These are phyloP conservation scores for Austropuccinia psidii DNA, from an alignment of 1,284 basidiomycete genomes.

Conservation along the genomic window DNA sequence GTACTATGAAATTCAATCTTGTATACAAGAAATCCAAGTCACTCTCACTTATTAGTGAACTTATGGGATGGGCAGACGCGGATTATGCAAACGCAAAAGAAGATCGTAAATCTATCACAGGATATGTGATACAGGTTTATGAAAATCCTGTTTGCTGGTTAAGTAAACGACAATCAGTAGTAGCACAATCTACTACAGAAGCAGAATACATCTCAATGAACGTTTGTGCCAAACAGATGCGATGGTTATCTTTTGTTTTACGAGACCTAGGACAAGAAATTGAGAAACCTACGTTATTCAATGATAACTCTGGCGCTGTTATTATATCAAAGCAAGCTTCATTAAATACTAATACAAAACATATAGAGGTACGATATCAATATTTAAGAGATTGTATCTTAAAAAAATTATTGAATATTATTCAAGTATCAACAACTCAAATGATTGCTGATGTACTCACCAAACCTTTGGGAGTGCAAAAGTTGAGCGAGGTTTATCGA, in stretches of 20 bases:
- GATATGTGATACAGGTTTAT: not conserved
- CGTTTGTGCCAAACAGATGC: not conserved
- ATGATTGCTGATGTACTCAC: conserved; percentile 1
- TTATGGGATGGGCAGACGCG: not conserved
- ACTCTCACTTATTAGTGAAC: not conserved
- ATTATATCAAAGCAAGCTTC: not conserved
- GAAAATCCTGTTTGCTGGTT: not conserved
- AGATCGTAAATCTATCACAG: not conserved
- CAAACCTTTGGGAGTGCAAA: not conserved
- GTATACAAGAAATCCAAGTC: not conserved
- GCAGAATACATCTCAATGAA: not conserved
- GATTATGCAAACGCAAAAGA: not conserved
- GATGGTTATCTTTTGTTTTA: not conserved
- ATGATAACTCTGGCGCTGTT: not conserved
- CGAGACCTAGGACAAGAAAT: not conserved
- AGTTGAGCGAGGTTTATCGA: too few relatives aligned
- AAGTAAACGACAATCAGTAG: not conserved
- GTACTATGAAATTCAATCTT: not conserved
- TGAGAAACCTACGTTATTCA: not conserved
- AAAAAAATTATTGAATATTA: not conserved
- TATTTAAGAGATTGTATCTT: not conserved
- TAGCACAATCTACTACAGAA: conserved; percentile 5
- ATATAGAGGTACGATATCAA: conserved; percentile 24
- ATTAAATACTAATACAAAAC: conserved; percentile 6
- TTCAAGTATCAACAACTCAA: not conserved